Percentiles rank a stretch among this genome's conserved stretches.
These are phyloP conservation scores for Coccomyxa sp. DNA, from an alignment of 139 green algal species.

Conservation along the genomic window DNA sequence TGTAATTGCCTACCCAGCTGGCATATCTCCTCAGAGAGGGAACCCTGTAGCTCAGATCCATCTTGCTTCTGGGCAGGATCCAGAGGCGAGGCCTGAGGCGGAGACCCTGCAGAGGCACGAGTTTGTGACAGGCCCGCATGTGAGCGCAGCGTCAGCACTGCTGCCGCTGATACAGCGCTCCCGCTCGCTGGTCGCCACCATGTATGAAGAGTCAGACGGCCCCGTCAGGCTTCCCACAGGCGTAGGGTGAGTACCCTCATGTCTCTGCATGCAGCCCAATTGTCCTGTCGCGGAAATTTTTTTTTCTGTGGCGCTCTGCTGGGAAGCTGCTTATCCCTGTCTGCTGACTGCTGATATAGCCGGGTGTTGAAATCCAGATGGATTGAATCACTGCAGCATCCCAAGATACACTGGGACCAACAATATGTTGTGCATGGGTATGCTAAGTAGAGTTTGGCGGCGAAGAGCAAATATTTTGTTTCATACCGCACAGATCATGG, in stretches of 20 bases:
- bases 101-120: conserved; percentile 58
- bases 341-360: too few relatives aligned
- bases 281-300: neutral
- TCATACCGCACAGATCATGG: too few relatives aligned
- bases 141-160: conserved; percentile 16
- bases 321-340: neutral
- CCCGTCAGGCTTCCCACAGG: neutral
- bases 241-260: neutral
- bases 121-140: conserved; percentile 19
- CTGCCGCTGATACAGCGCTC: conserved; percentile 35
- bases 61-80: conserved; percentile 42
- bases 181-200: conserved; percentile 9
- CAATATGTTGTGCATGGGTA: too few relatives aligned
- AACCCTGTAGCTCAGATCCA: neutral
- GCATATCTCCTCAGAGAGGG: neutral
- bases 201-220: neutral
- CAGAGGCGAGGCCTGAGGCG: conserved; percentile 58
- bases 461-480: too few relatives aligned
- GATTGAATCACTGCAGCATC: neutral
- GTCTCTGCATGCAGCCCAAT: neutral
- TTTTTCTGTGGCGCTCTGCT: neutral
- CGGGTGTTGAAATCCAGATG: neutral
- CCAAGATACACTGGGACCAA: neutral
- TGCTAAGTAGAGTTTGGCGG: too few relatives aligned
- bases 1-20: neutral